phyloP scores from a whole-genome alignment of 257 asterid genomes.

The Verbascum thapsus region DNA sequence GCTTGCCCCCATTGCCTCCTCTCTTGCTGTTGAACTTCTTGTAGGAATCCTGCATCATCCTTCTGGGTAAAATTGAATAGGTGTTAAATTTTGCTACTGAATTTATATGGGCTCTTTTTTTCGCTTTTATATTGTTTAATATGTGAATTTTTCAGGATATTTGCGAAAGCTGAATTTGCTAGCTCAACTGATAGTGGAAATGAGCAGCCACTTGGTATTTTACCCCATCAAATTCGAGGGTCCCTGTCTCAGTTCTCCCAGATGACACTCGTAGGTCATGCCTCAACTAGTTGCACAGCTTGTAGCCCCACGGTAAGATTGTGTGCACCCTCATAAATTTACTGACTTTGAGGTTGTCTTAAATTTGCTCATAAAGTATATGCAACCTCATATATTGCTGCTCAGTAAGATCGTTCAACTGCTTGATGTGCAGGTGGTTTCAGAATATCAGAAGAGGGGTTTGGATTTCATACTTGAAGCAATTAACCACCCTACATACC shows the following conservation, averaged over 20 bases:
- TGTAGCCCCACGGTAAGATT: slow-evolving; percentile 74
- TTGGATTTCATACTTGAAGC: slow-evolving; percentile 82
- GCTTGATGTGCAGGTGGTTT: slow-evolving; percentile 57
- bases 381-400: too few species aligned
- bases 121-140: slow-evolving; percentile 2
- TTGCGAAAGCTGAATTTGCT: slow-evolving; percentile 77
- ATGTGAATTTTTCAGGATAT: slow-evolving; percentile 48
- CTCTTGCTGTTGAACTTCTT: slow-evolving; percentile 92
- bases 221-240: slow-evolving; percentile 97
- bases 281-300: slow-evolving; percentile 90
- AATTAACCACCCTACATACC: slow-evolving; percentile 84
- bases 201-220: slow-evolving; percentile 85
- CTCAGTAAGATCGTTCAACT: not conserved
- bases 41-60: slow-evolving; percentile 95
- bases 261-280: slow-evolving; percentile 85
- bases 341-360: too few species aligned
- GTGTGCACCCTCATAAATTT: not conserved
- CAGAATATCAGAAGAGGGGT: slow-evolving; percentile 70
- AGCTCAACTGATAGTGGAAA: slow-evolving; percentile 47
- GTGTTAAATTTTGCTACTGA: slow-evolving; percentile 1
- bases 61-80: slow-evolving; percentile 49
- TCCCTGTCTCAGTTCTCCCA: slow-evolving; percentile 89
- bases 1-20: slow-evolving; percentile 95
- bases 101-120: slow-evolving; percentile 4
- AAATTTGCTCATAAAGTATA: too few species aligned